These are phyloP conservation scores for Hemisphaericaspora lyxosophila DNA, from an alignment of 1,139 yeast genomes.

Conservation along the genomic window DNA sequence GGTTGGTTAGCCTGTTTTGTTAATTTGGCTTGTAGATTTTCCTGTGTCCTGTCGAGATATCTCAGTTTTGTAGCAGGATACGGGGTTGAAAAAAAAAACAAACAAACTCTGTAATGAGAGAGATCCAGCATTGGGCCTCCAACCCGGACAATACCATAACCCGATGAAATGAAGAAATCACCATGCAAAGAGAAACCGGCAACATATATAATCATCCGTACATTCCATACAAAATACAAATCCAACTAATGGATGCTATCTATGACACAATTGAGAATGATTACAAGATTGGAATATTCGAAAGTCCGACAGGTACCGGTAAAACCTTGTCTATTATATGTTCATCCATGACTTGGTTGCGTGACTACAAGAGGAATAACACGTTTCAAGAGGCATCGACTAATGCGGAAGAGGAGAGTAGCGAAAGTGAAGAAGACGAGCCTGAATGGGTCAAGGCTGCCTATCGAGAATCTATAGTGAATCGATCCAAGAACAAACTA, in stretches of 20 bases:
- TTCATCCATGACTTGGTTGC: slow-evolving; percentile 81
- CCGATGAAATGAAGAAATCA: not conserved
- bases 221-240: slow-evolving; percentile 75
- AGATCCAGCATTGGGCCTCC: too few species aligned
- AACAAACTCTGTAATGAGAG: too few species aligned
- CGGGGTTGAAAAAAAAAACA: too few species aligned
- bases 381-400: slow-evolving; percentile 31
- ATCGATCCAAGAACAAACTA: slow-evolving; percentile 29
- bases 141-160: too few species aligned
- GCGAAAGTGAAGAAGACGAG: slow-evolving; percentile 40
- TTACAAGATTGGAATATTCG: slow-evolving; percentile 78
- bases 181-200: not conserved
- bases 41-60: too few species aligned
- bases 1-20: too few species aligned
- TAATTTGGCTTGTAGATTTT: too few species aligned
- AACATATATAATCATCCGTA: slow-evolving; percentile 73
- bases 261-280: slow-evolving; percentile 59
- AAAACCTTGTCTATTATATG: slow-evolving; percentile 87
- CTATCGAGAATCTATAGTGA: slow-evolving; percentile 34
- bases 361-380: slow-evolving; percentile 52
- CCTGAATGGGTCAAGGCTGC: slow-evolving; percentile 59
- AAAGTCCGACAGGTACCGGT: slow-evolving; percentile 96
- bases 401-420: slow-evolving; percentile 24
- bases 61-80: too few species aligned
- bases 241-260: slow-evolving; percentile 71